phyloP scores from a whole-genome alignment of 441 rosid genomes.

The Croton laevigatus region DNA sequence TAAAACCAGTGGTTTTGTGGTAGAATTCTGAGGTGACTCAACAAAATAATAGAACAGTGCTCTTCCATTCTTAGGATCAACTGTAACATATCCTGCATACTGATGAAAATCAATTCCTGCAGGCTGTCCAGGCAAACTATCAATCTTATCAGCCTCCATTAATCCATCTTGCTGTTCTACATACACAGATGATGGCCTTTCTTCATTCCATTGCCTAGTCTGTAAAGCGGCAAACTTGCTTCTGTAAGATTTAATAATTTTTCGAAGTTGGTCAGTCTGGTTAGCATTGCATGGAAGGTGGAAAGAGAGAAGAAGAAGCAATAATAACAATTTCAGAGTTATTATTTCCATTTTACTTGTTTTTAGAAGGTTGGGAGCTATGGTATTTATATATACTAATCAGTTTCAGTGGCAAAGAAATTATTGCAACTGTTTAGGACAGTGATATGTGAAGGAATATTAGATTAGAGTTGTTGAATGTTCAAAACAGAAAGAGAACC shows the following conservation, averaged over 20 bases:
- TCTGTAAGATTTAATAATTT: slow-evolving; percentile 30
- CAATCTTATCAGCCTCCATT: slow-evolving; percentile 33
- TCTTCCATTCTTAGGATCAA: slow-evolving; percentile 36
- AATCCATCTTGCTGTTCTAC: slow-evolving; percentile 31
- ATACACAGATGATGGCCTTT: background rate
- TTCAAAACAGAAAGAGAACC: too few relatives aligned
- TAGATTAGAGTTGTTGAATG: too few relatives aligned
- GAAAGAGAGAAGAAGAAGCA: slow-evolving; percentile 20
- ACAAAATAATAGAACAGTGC: slow-evolving; percentile 44
- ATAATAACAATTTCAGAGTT: background rate
- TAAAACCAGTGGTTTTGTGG: slow-evolving; percentile 36
- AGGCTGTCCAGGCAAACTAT: slow-evolving; percentile 40
- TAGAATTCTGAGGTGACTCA: slow-evolving; percentile 34
- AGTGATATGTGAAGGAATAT: too few relatives aligned
- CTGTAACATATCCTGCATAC: slow-evolving; percentile 41
- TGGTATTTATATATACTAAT: too few relatives aligned
- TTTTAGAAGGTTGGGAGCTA: background rate
- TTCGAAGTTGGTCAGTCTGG: slow-evolving; percentile 34
- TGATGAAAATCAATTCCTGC: slow-evolving; percentile 38
- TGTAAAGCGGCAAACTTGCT: slow-evolving; percentile 20
- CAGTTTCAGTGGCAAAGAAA: too few relatives aligned
- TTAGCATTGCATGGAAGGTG: slow-evolving; percentile 28
- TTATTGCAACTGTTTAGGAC: too few relatives aligned
- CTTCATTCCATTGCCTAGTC: slow-evolving; percentile 18
- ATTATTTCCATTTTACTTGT: slow-evolving; percentile 19